A percentile compares a stretch with the other conserved stretches of the same genome.
phyloP scores from a whole-genome alignment of 345 rosid species.

The Crucihimalaya himalaica region DNA sequence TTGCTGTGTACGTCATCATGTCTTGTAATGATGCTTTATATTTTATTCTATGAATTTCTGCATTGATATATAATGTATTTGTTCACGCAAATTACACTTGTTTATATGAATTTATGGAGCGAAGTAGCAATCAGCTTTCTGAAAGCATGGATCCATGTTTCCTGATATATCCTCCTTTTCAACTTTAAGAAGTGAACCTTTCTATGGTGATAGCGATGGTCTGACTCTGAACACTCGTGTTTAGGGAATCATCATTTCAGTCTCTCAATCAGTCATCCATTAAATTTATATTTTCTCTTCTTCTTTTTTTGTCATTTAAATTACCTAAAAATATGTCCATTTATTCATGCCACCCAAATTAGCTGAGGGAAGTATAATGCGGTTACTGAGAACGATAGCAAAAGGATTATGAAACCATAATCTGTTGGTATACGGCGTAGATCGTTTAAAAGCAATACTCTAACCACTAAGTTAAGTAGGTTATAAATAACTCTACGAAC shows the following conservation, averaged over 20 bases:
- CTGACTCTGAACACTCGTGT: slow-evolving; percentile 33
- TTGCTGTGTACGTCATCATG: slow-evolving; percentile 23
- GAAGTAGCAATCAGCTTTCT: slow-evolving; percentile 33
- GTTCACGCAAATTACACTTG: slow-evolving; percentile 31
- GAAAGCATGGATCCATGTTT: slow-evolving; percentile 46
- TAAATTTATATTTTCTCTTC: background rate
- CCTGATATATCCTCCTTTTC: slow-evolving; percentile 29
- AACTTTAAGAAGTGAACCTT: slow-evolving; percentile 32
- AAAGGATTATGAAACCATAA: too few species aligned
- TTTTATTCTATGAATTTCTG: background rate
- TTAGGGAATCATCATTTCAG: slow-evolving; percentile 24
- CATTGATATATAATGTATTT: slow-evolving; percentile 34
- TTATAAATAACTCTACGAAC: too few species aligned
- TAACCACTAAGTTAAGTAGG: too few species aligned
- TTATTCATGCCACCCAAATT: too few species aligned
- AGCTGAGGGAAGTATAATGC: too few species aligned
- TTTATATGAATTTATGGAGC: slow-evolving; percentile 17
- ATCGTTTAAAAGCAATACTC: too few species aligned
- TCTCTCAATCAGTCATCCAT: slow-evolving; percentile 5
- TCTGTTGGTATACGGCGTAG: too few species aligned
- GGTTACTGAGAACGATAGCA: too few species aligned
- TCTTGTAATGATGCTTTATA: slow-evolving; percentile 25
- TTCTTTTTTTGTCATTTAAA: background rate
- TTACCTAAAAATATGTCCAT: too few species aligned
- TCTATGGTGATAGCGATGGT: slow-evolving; percentile 27